These are phyloP conservation scores for Mycena vitilis DNA, from an alignment of 768 basidiomycete genomes.

Conservation along the genomic window DNA sequence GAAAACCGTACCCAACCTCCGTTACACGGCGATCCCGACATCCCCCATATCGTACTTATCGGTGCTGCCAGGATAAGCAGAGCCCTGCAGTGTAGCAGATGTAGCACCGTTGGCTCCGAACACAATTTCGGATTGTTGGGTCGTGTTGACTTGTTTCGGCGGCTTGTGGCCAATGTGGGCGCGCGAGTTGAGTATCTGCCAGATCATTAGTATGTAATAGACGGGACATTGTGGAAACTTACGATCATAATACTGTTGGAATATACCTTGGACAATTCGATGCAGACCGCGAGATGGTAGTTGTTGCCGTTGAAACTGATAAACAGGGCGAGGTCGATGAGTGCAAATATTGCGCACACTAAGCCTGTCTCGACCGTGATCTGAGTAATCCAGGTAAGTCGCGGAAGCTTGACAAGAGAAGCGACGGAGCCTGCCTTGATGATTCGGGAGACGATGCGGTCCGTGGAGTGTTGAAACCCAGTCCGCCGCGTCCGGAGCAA, in stretches of 20 bases:
- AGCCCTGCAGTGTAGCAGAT: not conserved
- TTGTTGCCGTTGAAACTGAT: slow-evolving; percentile 30
- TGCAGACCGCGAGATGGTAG: slow-evolving; percentile 34
- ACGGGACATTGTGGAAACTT: not conserved
- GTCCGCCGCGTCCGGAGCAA: slow-evolving; percentile 26
- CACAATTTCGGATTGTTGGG: not conserved
- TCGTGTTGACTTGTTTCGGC: not conserved
- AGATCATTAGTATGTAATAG: not conserved
- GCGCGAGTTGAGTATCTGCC: slow-evolving; percentile 24
- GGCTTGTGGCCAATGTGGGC: slow-evolving; percentile 10
- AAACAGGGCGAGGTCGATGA: slow-evolving; percentile 37
- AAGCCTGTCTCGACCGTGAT: slow-evolving; percentile 38
- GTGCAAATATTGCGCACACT: slow-evolving; percentile 33
- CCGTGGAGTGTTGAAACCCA: slow-evolving; percentile 26
- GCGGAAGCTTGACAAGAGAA: too few relatives aligned
- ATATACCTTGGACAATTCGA: slow-evolving; percentile 38
- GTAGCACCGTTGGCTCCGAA: not conserved
- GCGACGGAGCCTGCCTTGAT: slow-evolving; percentile 3
- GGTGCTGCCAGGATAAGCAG: not conserved
- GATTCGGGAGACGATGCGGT: slow-evolving; percentile 25
- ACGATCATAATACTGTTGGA: slow-evolving; percentile 33
- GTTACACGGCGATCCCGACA: not conserved
- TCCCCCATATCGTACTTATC: not conserved
- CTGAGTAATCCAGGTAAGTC: slow-evolving; percentile 14
- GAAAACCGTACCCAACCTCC: not conserved